Conservation (phyloP, 768 basidiomycete species). For the Pluteus cervinus region DNA sequence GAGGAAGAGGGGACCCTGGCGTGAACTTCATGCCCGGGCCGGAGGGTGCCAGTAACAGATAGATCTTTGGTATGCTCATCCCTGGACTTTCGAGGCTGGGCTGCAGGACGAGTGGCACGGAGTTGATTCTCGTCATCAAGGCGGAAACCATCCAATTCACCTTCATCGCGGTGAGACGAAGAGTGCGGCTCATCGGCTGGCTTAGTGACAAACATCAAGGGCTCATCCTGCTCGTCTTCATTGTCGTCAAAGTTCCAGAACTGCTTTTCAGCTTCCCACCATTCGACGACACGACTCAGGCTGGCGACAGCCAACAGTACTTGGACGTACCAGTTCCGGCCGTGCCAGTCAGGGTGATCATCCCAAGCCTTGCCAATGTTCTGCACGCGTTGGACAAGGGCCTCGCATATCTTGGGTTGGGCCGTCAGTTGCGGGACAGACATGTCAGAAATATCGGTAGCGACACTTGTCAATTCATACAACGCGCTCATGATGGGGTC, state of each 20-base stretch:
- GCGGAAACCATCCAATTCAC: constrained; percentile 38
- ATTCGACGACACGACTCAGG: constrained; percentile 93
- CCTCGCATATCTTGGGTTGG: constrained; percentile 78
- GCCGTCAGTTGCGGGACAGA: constrained; percentile 80
- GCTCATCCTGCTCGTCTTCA: constrained; percentile 86
- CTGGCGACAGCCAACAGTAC: constrained; percentile 93
- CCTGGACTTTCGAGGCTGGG: constrained; percentile 48
- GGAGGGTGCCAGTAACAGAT: constrained; percentile 26
- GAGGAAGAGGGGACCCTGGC: constrained; percentile 25
- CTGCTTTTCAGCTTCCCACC: constrained; percentile 99
- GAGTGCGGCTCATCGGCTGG: constrained; percentile 47
- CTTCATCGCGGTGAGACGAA: constrained; percentile 31
- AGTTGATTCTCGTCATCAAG: constrained; percentile 43
- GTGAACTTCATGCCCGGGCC: constrained; percentile 25
- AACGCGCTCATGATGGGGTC: constrained; percentile 88
- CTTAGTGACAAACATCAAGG: constrained; percentile 90
- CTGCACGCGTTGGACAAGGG: constrained; percentile 87
- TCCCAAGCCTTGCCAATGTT: constrained; percentile 94
- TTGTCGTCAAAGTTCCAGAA: constrained; percentile 99
- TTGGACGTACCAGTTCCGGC: constrained; percentile 97
- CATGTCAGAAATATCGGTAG: constrained; percentile 92
- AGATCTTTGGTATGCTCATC: constrained; percentile 53
- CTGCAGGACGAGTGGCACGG: constrained; percentile 42
- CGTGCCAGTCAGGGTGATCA: constrained; percentile 96
- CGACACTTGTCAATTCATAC: constrained; percentile 88